Percentiles rank a stretch among this genome's conserved stretches.
Evolutionary conservation across 768 basidiomycete species (phyloP).

Genomic region (Lentinula raphanica): DNA sequence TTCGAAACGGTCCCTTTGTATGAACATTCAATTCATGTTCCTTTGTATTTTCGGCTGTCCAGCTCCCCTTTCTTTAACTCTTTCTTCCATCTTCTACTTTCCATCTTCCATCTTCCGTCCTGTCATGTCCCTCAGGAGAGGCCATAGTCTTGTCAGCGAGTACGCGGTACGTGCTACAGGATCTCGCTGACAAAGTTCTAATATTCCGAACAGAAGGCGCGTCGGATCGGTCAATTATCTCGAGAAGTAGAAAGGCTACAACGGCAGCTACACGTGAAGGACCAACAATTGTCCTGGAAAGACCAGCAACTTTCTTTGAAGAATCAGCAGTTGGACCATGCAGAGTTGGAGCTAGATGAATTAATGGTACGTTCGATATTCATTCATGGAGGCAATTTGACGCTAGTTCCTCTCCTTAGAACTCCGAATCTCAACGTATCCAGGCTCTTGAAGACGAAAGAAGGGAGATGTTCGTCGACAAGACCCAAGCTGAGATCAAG

Average conservation of each 20-base stretch:
- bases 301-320: not conserved
- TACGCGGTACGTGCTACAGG: not conserved
- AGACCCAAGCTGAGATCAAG: not conserved
- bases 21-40: not conserved
- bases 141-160: not conserved
- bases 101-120: not conserved
- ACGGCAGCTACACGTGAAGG: too few species aligned
- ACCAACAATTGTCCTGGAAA: too few species aligned
- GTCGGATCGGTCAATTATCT: not conserved
- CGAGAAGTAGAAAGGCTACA: not conserved
- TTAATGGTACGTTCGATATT: not conserved
- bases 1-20: not conserved
- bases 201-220: not conserved
- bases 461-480: not conserved
- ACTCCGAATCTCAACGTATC: not conserved
- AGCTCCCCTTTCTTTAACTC: not conserved
- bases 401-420: not conserved
- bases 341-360: not conserved
- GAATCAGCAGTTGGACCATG: not conserved
- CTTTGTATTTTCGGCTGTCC: not conserved
- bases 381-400: too few species aligned
- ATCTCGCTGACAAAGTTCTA: not conserved
- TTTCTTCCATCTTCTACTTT: not conserved
- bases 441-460: not conserved
- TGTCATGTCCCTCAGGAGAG: not conserved